phyloP scores from a whole-genome alignment of 2,329 filamentous ascomycete species.

The Metarhizium sp. region DNA sequence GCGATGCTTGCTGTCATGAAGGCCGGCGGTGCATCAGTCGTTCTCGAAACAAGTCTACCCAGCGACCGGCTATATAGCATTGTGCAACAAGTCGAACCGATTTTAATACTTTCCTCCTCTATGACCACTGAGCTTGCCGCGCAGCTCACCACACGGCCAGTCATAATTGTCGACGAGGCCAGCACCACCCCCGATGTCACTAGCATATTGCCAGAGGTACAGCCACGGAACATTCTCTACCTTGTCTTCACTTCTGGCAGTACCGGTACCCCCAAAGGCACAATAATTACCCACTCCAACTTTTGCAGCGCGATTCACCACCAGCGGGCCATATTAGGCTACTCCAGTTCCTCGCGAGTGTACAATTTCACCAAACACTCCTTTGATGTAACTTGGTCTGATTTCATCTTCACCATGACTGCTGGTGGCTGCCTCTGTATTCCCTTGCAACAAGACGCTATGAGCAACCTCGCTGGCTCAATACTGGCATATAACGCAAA shows the following conservation, averaged over 20 bases:
- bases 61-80: constrained; percentile 9
- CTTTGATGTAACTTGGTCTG: constrained; percentile 7
- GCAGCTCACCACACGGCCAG: constrained; percentile 9
- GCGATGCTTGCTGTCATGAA: constrained; percentile 23
- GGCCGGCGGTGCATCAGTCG: constrained; percentile 15
- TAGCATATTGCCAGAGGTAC: constrained; percentile 4
- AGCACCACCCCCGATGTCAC: constrained; percentile 7
- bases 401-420: constrained; percentile 5
- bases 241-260: constrained; percentile 12
- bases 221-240: constrained; percentile 8
- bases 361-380: constrained; percentile 6
- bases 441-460: constrained; percentile 9
- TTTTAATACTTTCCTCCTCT: constrained; percentile 11
- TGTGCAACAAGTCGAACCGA: constrained; percentile 8
- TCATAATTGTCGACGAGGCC: neutral
- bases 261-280: constrained; percentile 7
- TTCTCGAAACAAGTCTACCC: constrained; percentile 9
- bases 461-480: constrained; percentile 7
- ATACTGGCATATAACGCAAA: constrained; percentile 8
- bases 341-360: constrained; percentile 2
- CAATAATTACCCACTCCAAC: constrained; percentile 9
- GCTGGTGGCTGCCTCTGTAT: constrained; percentile 8
- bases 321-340: constrained; percentile 3
- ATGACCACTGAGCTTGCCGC: constrained; percentile 2
- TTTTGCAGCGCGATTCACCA: constrained; percentile 5